Evolutionary conservation across 2,329 filamentous ascomycete genomes (phyloP), one percentile per base, ranked within the genome.

Genomic region (Pyrenochaeta sp.): DNA sequence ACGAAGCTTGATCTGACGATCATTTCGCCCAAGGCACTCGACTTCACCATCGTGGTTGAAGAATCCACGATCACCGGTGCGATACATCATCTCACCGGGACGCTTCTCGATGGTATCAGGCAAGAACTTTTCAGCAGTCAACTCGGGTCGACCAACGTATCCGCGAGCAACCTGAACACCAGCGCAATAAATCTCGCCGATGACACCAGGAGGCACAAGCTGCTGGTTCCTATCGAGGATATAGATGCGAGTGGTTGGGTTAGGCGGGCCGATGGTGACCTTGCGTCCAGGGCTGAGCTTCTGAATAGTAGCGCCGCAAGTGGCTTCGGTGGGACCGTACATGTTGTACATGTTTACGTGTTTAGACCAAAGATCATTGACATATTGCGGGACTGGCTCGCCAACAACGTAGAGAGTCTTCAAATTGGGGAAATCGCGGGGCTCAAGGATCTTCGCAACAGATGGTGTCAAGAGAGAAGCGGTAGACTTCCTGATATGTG

Each of bases 241-340:
- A 44, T 76, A 78, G 2, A 75, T 51, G 1, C 71, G 63, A 1
- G 69, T 69, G 0, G 68, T 55, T 1, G 69, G 61, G 24, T 64
- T 69, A 0, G 74, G 71, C 1, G 3, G n/a, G 0, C 74, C 74
- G 7, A 77, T 52, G 0, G 65, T 74, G 2, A 77, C 71, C 1
- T 55, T 42, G 21, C 61, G 7, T 0, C 53, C 41, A 0, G 60
- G 48, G 0, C 14, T 27, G 0, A 76, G 51, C 3, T 36, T 34
- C 28, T 69, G 62, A 23, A 74, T 70, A 1, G 68, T 73, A 0
- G 69, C 67, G 5, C 69, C 71, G 35, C 67, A 68, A 1, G 72
- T 76, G 3, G 49, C 65, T 48, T 77, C 75, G 0, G 72, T 74
- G 4, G 76, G 76, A 0, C 75, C 75, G 39, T 77, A 78, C 63